Base-by-base conservation (phyloP, 257 asterid genomes). In the Gynochthodes officinalis region DNA sequence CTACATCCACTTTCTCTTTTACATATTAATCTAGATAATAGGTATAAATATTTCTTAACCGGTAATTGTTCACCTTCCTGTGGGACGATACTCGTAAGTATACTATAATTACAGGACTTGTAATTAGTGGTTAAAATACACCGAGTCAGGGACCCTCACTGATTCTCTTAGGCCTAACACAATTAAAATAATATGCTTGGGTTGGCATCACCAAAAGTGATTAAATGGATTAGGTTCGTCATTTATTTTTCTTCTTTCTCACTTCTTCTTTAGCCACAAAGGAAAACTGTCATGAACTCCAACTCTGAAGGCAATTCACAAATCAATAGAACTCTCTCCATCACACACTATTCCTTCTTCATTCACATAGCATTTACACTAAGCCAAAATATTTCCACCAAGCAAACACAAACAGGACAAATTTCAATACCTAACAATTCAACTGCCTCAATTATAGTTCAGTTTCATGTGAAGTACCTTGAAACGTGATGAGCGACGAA, bases 401-500 rank as follows among this genome's bases (percentile, higher is more conserved):
- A n/a, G n/a, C n/a, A n/a, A n/a, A n/a, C 18, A 40, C 46, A n/a
- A 16, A 40, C 7, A 14, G 12, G 4, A 23, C 2, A 40, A 23
- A 40, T 18, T 23, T 23, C 19, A 63, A 9, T 37, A 12, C 7
- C 19, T 10, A 21, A 21, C 19, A 21, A 63, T 42, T n/a, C 2
- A 18, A 40, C 69, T 12, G 5, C 18, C 13, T n/a, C 16, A n/a
- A 4, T 64, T 64, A 1, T 64, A 27, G 39, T 53, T 52, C 21
- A 27, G 18, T 49, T 59, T 32, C 61, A 57, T 3, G 60, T 19
- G 28, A 33, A 15, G 76, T 82, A 88, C 97, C 96, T 87, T 85
- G 62, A 92, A 76, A 61, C 95, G 96, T 25, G 87, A 69, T 27
- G 98, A n/a, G 39, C 93, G 86, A 21, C 98, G 90, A 79, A 76